Evolutionary conservation across 2,329 filamentous ascomycete species (phyloP).

Genomic region (Xylariaceae sp.): DNA sequence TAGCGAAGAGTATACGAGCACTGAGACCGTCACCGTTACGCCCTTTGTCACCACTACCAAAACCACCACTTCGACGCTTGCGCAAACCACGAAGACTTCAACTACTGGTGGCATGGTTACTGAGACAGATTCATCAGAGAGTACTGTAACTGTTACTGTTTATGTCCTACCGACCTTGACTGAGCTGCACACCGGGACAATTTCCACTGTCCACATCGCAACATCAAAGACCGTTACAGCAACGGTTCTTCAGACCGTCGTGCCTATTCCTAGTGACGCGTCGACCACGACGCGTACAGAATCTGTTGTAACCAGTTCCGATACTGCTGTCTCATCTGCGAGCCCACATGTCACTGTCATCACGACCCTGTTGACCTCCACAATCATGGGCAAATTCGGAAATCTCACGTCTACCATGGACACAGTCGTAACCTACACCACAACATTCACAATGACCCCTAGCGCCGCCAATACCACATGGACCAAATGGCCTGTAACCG

Average conservation of each 20-base stretch:
- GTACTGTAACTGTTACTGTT: constrained; percentile 12
- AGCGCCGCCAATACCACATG: neutral
- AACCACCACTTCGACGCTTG: neutral
- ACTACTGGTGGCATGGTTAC: neutral
- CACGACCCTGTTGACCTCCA: constrained; percentile 2
- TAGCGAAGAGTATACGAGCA: constrained; percentile 11
- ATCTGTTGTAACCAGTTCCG: neutral
- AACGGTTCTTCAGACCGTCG: constrained; percentile 12
- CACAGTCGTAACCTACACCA: neutral
- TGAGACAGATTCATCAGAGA: neutral
- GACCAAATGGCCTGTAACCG: neutral
- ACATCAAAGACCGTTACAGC: constrained; percentile 1
- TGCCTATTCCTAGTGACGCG: neutral
- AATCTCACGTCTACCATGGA: constrained; percentile 1
- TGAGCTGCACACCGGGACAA: constrained; percentile 2
- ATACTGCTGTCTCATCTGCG: neutral
- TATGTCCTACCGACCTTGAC: constrained; percentile 3
- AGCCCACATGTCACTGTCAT: neutral
- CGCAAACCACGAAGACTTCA: neutral
- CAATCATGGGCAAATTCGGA: constrained; percentile 1
- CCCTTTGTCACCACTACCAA: constrained; percentile 11
- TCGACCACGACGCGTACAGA: constrained; percentile 4
- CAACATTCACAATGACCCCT: neutral
- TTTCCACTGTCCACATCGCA: neutral
- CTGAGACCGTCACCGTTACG: constrained; percentile 19